These are phyloP conservation scores for Penicillium sp. DNA, from an alignment of 2,329 filamentous ascomycete species.

Conservation along the genomic window DNA sequence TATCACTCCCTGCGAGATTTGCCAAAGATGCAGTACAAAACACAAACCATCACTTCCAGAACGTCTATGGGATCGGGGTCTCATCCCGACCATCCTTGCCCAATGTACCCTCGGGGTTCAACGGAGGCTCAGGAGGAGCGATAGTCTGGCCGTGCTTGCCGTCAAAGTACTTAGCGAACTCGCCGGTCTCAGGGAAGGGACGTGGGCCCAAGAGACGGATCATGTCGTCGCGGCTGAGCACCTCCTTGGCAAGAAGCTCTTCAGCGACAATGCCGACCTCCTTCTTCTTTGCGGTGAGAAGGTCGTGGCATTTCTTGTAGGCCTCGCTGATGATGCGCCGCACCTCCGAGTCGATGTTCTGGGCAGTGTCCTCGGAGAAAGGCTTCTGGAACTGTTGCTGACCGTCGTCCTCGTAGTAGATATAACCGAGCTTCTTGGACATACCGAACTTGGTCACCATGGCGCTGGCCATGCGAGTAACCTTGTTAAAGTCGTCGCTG, in stretches of 20 bases:
- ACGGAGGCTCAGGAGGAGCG: slow-evolving; percentile 44
- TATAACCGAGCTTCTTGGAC: slow-evolving; percentile 86
- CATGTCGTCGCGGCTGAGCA: slow-evolving; percentile 86
- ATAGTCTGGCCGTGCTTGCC: slow-evolving; percentile 49
- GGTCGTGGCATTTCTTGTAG: slow-evolving; percentile 80
- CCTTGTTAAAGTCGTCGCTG: slow-evolving; percentile 97
- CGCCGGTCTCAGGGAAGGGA: slow-evolving; percentile 76
- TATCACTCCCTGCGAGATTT: slow-evolving; percentile 16
- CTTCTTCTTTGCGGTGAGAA: slow-evolving; percentile 77
- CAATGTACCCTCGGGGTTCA: slow-evolving; percentile 43
- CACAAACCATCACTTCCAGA: slow-evolving; percentile 8
- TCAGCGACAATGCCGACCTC: slow-evolving; percentile 88
- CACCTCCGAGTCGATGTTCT: slow-evolving; percentile 87
- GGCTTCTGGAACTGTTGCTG: slow-evolving; percentile 84
- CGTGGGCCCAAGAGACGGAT: slow-evolving; percentile 78
- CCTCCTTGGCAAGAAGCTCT: slow-evolving; percentile 86
- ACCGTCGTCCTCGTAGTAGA: slow-evolving; percentile 76
- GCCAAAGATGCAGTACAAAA: slow-evolving; percentile 23
- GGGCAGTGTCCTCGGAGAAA: slow-evolving; percentile 89
- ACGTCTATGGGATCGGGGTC: slow-evolving; percentile 26
- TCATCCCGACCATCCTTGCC: slow-evolving; percentile 36
- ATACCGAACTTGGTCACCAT: slow-evolving; percentile 99
- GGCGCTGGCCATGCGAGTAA: slow-evolving; percentile 86
- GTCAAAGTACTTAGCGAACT: slow-evolving; percentile 92
- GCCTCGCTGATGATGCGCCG: slow-evolving; percentile 86